Conservation (phyloP, 2,329 filamentous ascomycete genomes). For the Cordyceps cateniannulata region DNA sequence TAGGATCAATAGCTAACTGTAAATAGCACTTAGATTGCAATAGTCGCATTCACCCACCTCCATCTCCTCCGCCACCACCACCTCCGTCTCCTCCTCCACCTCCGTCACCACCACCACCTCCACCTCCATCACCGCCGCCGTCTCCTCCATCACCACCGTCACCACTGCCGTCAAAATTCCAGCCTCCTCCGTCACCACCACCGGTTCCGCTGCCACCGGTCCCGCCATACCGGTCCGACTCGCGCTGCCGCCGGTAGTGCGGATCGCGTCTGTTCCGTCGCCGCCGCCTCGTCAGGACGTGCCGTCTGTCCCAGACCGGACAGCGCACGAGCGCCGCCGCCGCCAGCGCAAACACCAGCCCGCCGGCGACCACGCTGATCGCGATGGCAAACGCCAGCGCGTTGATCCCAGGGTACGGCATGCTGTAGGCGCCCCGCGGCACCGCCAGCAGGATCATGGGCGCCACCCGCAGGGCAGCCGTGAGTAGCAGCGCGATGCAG, state of each 20-base stretch:
- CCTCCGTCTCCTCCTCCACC: not conserved
- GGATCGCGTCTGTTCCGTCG: not conserved
- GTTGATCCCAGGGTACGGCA: not conserved
- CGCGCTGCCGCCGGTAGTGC: not conserved
- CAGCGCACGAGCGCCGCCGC: not conserved
- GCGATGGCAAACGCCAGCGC: not conserved
- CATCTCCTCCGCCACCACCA: conserved; percentile 2
- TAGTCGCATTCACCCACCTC: not conserved
- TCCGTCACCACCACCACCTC: not conserved
- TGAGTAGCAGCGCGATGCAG: conserved; percentile 2
- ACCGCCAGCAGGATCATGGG: conserved; percentile 7
- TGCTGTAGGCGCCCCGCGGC: not conserved
- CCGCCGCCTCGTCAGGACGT: not conserved
- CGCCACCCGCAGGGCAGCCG: not conserved
- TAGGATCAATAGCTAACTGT: not conserved
- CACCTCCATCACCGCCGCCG: not conserved
- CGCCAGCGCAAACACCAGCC: not conserved
- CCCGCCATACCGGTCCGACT: not conserved
- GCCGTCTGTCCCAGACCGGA: not conserved
- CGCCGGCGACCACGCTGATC: not conserved
- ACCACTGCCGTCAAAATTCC: conserved; percentile 1
- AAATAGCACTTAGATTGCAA: not conserved
- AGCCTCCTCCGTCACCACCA: conserved; percentile 5
- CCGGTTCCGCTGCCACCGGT: not conserved
- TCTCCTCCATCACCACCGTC: not conserved